Evolutionary conservation across 768 basidiomycete genomes (phyloP), one percentile per base, ranked within the genome.

Genomic region (Russula vinacea): DNA sequence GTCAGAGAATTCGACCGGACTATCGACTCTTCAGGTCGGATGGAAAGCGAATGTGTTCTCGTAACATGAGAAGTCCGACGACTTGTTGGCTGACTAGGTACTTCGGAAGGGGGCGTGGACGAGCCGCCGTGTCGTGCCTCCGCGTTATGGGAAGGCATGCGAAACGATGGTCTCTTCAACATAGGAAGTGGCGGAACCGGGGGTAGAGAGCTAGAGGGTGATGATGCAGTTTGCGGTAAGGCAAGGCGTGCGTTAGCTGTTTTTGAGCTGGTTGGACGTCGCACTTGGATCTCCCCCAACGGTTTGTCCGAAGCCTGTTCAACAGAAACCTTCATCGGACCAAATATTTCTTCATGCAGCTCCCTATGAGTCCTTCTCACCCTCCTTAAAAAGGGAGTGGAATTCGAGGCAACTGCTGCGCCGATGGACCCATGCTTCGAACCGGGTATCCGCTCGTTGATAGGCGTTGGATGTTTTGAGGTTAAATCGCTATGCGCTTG

Each of bases 141-240:
- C 22, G 24, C 17, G 32, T 42, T 39, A 57, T 39, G 24, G n/a
- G 47, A 39, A 7, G 39, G 51, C 22, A 17, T 24, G n/a, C 32
- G 56, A n/a, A 22, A 51, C 37, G 49, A 47, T 29, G 45, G 17
- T 16, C 37, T 35, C 29, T 17, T 54, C 32, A 39, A 51, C 33
- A 35, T 47, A 9, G 58, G 58, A 55, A 69, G 70, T 0, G 70
- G 57, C 44, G 73, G 60, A 33, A 71, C 70, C 29, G 65, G 66
- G 26, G 70, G 74, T 47, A 64, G 45, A 33, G 49, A 40, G 26
- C 29, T 22, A 26, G 33, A 9, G 40, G 58, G n/a, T 54, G 53
- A 45, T 51, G 51, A 9, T 32, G 33, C 13, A 52, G 16, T 50
- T 51, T 64, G 73, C 42, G 66, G 64, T 22, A 61, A 58, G 32